Evolutionary conservation across 805 yeast species (phyloP), one percentile per base, ranked within the genome.

Genomic region (Ogataea zsoltii): DNA sequence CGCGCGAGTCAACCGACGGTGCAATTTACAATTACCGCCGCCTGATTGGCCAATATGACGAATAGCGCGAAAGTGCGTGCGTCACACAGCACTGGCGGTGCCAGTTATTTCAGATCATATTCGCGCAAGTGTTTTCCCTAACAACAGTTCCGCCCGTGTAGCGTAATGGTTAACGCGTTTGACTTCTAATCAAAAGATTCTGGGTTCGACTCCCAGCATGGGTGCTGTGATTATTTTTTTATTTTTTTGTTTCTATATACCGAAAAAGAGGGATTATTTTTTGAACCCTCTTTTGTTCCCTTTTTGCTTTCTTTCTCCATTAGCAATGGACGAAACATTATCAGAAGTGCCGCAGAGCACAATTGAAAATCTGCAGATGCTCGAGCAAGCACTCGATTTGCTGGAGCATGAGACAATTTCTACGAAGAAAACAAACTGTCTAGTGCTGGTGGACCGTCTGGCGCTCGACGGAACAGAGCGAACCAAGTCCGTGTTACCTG

Each of bases 111-210:
- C 3, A 15, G 16, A 23, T 4, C 23, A 25, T 35, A 26, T 2
- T 35, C n/a, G 3, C n/a, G 3, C 30, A 3, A 13, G 30, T 19
- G 19, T 18, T 3, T 11, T 19, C 9, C 15, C 19, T 7, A 21
- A 9, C 38, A 37, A 15, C 31, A 37, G 40, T 16, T 31, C 30
- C 45, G 78, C 77, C 76, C 71, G 77, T 69, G 80, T 76, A 74
- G 81, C 81, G 80, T 74, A 76, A 76, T 76, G 80, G 81, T 76
- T 75, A 76, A 74, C 81, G 80, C 81, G 78, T 76, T 76, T 76
- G 80, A 76, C 80, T 76, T 76, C 80, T 76, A 75, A 76, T 76
- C 81, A 76, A 75, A 74, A 75, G 80, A 76, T 75, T 76, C 75
- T 74, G 80, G 77, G 81, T 76, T 76, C 81, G 81, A 76, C 78